These are phyloP conservation scores for Aspergillus asperescens DNA, from an alignment of 495 filamentous ascomycete genomes.

Conservation along the genomic window DNA sequence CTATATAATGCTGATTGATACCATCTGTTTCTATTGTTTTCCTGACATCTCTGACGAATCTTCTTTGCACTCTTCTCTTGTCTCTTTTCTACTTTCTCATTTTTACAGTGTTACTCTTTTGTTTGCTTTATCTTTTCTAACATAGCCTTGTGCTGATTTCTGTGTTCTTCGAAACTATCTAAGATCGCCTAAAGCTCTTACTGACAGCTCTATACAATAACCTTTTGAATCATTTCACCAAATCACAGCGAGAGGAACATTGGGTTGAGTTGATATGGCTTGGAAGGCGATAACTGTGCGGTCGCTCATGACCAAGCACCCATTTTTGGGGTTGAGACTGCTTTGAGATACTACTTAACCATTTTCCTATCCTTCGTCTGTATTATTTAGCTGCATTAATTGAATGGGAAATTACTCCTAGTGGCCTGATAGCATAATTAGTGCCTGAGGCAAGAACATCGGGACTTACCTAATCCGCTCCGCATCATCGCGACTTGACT, in stretches of 20 bases:
- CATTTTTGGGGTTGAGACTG: not conserved
- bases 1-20: conserved; percentile 37
- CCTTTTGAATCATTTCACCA: not conserved
- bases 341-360: conserved; percentile 2
- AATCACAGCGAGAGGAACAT: not conserved
- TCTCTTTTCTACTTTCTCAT: conserved; percentile 1
- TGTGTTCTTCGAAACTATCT: not conserved
- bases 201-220: not conserved
- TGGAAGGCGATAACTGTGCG: not conserved
- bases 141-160: not conserved
- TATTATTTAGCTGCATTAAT: conserved; percentile 6
- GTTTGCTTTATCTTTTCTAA: not conserved
- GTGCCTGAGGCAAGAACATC: conserved; percentile 14
- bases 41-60: conserved; percentile 23
- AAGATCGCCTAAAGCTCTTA: not conserved
- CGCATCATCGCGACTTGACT: conserved; percentile 42
- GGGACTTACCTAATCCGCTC: conserved; percentile 31
- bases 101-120: not conserved
- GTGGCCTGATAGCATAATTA: conserved; percentile 5
- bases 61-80: conserved; percentile 4
- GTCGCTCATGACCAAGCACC: not conserved
- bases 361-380: not conserved
- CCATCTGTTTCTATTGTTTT: conserved; percentile 27
- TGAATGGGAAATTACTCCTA: not conserved
- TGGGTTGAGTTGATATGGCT: not conserved